Conservation (phyloP, 129 eudicot genomes). For the Kitagawia praeruptora region DNA sequence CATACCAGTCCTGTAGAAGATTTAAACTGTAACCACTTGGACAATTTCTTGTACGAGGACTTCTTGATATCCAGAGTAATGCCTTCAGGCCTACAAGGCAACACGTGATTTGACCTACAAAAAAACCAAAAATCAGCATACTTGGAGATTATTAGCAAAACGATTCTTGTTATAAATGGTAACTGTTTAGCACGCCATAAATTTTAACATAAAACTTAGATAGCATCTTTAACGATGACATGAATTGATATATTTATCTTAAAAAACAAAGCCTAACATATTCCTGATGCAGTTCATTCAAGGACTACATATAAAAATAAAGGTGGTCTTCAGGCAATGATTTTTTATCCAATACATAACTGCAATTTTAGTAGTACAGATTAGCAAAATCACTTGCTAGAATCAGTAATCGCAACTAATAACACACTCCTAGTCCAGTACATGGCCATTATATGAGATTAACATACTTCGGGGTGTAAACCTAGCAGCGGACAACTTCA, state of each 20-base stretch:
- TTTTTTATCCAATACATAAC: background rate
- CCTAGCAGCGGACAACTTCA: background rate
- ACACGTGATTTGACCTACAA: slow-evolving; percentile 77
- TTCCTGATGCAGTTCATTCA: background rate
- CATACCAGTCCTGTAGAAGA: slow-evolving; percentile 63
- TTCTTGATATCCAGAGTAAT: slow-evolving; percentile 67
- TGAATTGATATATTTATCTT: background rate
- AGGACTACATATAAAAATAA: background rate
- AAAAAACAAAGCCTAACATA: background rate
- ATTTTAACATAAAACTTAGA: background rate
- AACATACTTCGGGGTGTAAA: background rate
- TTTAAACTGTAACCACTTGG: slow-evolving; percentile 89
- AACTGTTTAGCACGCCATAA: background rate
- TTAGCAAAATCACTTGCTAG: background rate
- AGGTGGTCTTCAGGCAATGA: background rate
- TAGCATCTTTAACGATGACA: background rate
- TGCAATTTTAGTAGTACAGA: background rate
- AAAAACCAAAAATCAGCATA: slow-evolving; percentile 4
- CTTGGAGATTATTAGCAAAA: background rate
- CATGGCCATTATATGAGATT: background rate
- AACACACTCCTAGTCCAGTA: background rate
- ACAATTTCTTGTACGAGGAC: slow-evolving; percentile 84
- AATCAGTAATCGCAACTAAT: background rate
- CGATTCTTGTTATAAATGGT: background rate
- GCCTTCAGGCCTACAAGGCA: slow-evolving; percentile 91